phyloP scores from a whole-genome alignment of 345 rosid genomes.

The Salix exigua region DNA sequence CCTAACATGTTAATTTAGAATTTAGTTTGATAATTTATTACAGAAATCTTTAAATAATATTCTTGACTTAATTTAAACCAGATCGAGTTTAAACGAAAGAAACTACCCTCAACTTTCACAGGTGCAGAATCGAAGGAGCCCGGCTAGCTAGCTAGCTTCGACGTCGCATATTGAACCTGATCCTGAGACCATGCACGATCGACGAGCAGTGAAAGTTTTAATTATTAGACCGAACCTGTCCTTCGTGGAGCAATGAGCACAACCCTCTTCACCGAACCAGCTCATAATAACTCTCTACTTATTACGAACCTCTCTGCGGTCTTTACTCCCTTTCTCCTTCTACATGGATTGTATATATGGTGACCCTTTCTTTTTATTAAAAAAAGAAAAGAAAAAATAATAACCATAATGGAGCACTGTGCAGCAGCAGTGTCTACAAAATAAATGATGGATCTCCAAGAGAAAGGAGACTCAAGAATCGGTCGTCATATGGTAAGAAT shows the following conservation, averaged over 20 bases:
- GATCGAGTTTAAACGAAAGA: no score
- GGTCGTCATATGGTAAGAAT: not conserved
- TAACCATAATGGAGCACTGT: slow-evolving; percentile 27
- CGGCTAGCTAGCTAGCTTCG: not conserved
- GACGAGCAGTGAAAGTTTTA: slow-evolving; percentile 17
- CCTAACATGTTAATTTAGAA: no score
- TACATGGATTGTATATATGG: not conserved
- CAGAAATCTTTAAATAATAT: no score
- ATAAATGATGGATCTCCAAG: slow-evolving; percentile 45
- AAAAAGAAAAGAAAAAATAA: slow-evolving; percentile 1
- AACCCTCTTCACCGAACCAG: slow-evolving; percentile 28
- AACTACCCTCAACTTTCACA: not conserved
- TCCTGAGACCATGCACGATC: slow-evolving; percentile 1
- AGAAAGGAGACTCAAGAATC: slow-evolving; percentile 32
- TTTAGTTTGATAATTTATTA: no score
- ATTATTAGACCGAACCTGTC: slow-evolving; percentile 22
- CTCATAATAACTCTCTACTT: slow-evolving; percentile 17
- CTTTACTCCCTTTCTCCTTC: not conserved
- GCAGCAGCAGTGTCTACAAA: slow-evolving; percentile 46
- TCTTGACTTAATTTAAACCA: accelerated
- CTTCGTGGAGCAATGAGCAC: slow-evolving; percentile 18
- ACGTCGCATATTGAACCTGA: not conserved
- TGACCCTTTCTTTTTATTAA: not conserved
- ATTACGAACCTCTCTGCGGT: not conserved
- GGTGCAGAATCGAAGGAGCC: not conserved